phyloP scores from a whole-genome alignment of 1,284 basidiomycete species.

The Ganoderma meredithae region DNA sequence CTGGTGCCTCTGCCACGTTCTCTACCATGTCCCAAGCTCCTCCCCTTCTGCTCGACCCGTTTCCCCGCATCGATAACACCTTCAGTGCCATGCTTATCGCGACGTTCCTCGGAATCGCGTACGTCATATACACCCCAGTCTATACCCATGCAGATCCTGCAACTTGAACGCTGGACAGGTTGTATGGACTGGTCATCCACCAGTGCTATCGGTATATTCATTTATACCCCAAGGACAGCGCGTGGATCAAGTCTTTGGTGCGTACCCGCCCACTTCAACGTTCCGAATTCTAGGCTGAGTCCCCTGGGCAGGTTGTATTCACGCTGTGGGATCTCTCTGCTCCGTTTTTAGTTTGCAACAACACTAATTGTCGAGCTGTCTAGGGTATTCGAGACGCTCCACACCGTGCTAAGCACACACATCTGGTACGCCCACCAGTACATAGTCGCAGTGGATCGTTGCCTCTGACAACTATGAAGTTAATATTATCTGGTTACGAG shows the following conservation, averaged over 20 bases:
- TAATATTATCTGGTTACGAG: constrained; percentile 15
- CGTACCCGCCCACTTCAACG: not conserved
- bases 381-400: constrained; percentile 18
- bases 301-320: not conserved
- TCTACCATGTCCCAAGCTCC: not conserved
- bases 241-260: constrained; percentile 9
- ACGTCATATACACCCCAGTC: not conserved
- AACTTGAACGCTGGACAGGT: constrained; percentile 1
- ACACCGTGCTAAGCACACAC: constrained; percentile 10
- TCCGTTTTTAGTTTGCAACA: not conserved
- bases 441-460: too few species aligned
- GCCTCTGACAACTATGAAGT: not conserved
- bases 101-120: not conserved
- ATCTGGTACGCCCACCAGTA: not conserved
- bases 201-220: constrained; percentile 16
- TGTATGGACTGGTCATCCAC: constrained; percentile 12
- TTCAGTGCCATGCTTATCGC: not conserved
- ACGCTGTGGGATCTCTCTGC: not conserved
- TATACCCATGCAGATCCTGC: too few species aligned
- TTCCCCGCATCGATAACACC: not conserved
- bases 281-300: not conserved
- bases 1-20: not conserved
- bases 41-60: not conserved
- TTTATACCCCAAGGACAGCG: not conserved
- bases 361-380: not conserved